Conservation (phyloP, 202 grass and related monocot genomes). For the Cymbopogon flexuosus region DNA sequence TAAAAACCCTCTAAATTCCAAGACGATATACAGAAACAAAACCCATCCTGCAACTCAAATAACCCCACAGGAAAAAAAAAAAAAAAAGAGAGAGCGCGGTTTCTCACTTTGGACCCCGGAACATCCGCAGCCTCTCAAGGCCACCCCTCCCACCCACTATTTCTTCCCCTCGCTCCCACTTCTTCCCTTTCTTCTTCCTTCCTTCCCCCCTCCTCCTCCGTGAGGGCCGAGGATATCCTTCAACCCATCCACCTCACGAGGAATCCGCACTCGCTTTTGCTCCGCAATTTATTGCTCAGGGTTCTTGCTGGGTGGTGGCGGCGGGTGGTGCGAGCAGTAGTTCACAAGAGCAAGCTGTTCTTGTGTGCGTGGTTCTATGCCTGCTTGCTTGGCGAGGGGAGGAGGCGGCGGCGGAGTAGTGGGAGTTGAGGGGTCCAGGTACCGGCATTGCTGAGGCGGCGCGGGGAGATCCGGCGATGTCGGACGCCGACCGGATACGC, state of each 20-base stretch:
- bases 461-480: slow-evolving; percentile 36
- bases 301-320: slow-evolving; percentile 42
- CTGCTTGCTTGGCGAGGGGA: slow-evolving; percentile 45
- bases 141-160: slow-evolving; percentile 24
- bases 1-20: too few species aligned
- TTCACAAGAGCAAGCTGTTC: slow-evolving; percentile 35
- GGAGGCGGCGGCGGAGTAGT: slow-evolving; percentile 22
- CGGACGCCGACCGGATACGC: slow-evolving; percentile 42
- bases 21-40: background rate
- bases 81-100: background rate
- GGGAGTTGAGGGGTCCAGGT: slow-evolving; percentile 20
- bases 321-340: slow-evolving; percentile 6
- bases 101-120: slow-evolving; percentile 26
- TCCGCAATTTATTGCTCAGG: slow-evolving; percentile 51
- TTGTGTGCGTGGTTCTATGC: slow-evolving; percentile 53
- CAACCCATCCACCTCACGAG: slow-evolving; percentile 48
- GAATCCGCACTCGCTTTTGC: slow-evolving; percentile 47
- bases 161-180: slow-evolving; percentile 25
- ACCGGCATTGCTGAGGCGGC: slow-evolving; percentile 40
- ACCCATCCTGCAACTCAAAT: slow-evolving; percentile 25
- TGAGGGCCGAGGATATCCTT: slow-evolving; percentile 16
- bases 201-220: background rate
- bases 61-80: background rate
- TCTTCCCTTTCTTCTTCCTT: slow-evolving; percentile 30
- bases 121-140: background rate